A percentile compares a stretch with the other conserved stretches of the same genome.
Conservation (phyloP, 768 basidiomycete species). For the Paxillus ammoniavirescens region DNA sequence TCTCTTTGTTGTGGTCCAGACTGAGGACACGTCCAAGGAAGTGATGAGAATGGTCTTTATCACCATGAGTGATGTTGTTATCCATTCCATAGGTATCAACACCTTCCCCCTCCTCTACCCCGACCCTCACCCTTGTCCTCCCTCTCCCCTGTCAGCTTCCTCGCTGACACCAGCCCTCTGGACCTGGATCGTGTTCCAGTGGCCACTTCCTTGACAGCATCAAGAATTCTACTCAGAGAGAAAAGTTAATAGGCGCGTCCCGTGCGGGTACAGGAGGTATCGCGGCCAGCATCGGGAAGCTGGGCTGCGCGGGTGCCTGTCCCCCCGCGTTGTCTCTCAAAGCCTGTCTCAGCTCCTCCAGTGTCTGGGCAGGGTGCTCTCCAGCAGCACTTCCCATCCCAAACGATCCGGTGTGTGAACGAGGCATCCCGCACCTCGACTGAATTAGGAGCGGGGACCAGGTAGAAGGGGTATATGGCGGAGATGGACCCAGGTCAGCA, state of each 20-base stretch:
- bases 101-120: neutral
- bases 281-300: neutral
- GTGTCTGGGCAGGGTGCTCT: constrained; percentile 12
- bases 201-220: constrained; percentile 16
- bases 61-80: neutral
- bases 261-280: neutral
- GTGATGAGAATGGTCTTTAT: constrained; percentile 9
- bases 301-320: neutral
- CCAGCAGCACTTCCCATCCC: neutral
- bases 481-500: constrained; percentile 21
- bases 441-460: neutral
- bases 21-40: constrained; percentile 31
- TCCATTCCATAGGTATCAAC: neutral
- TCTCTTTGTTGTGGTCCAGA: constrained; percentile 13
- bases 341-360: constrained; percentile 23
- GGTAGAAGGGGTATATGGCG: constrained; percentile 18
- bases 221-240: constrained; percentile 17
- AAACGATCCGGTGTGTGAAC: neutral
- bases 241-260: constrained; percentile 17
- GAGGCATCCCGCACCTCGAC: neutral
- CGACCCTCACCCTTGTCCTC: constrained; percentile 16
- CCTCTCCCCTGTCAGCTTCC: constrained; percentile 33
- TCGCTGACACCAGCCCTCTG: constrained; percentile 35
- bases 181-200: constrained; percentile 14
- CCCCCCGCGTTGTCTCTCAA: constrained; percentile 8